phyloP scores from a whole-genome alignment of 768 basidiomycete species.

The Heimioporus sp. region DNA sequence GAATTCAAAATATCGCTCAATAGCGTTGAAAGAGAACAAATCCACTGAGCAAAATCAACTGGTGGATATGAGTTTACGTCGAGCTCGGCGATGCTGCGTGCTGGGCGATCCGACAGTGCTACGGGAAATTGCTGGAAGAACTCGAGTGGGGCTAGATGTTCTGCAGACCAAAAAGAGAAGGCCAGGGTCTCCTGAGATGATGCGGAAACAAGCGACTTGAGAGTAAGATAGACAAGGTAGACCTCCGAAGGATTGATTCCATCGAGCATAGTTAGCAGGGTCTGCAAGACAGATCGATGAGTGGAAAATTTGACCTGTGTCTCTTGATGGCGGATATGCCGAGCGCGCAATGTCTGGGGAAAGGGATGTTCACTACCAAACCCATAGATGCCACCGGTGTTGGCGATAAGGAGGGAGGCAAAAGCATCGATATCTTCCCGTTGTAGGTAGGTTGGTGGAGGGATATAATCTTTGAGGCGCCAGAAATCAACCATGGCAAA shows the following conservation, averaged over 20 bases:
- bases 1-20: conserved; percentile 57
- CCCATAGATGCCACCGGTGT: conserved; percentile 60
- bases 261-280: conserved; percentile 59
- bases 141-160: conserved; percentile 44
- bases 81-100: conserved; percentile 37
- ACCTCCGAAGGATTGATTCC: conserved; percentile 47
- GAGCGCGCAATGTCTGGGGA: conserved; percentile 41
- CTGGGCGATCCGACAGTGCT: conserved; percentile 29
- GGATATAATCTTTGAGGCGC: conserved; percentile 80
- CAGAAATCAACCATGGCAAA: conserved; percentile 73
- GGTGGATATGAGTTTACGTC: conserved; percentile 37
- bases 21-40: conserved; percentile 52
- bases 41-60: conserved; percentile 60
- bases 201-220: conserved; percentile 54
- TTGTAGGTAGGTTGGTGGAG: conserved; percentile 49
- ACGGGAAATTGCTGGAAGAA: conserved; percentile 48
- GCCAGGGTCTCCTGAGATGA: conserved; percentile 29
- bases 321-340: conserved; percentile 25
- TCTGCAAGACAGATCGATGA: conserved; percentile 50
- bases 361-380: conserved; percentile 51
- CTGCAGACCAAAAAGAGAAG: conserved; percentile 34
- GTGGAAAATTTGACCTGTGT: conserved; percentile 29
- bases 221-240: conserved; percentile 59
- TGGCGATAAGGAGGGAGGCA: conserved; percentile 55
- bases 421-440: conserved; percentile 74